Evolutionary conservation across 306 rosid species (phyloP), one percentile per base, ranked within the genome.

Genomic region (Hippophae gyantsensis): DNA sequence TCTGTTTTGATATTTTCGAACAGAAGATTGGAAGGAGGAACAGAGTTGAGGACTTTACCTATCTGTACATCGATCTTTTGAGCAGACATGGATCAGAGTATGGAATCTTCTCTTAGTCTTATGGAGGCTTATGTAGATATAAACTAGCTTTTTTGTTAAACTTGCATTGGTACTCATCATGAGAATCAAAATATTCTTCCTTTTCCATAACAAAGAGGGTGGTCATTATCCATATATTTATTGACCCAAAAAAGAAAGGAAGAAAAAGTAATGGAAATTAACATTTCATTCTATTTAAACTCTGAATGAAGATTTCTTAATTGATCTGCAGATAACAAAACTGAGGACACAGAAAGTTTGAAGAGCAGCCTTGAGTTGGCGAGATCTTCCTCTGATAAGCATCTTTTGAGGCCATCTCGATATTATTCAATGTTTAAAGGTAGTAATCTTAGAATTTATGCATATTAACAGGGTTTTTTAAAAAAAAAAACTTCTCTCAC

Each of bases 331-430:
- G 95, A 85, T 64, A 68, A 76, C 50, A 72, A 58, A 47, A 48
- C 49, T 48, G 79, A 78, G 54, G 81, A 81, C n/a, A 58, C 68
- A 8, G 68, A 61, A 59, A 77, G 66, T 69, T 64, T 75, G 72
- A 79, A 65, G 78, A 83, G 59, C 12, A 68, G 67, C 52, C 77
- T 75, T 66, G 90, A 90, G 72, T 68, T 81, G 54, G 80, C 25
- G 41, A 85, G 69, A 71, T 71, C 92, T 10, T 70, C 73, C 72
- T 74, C 96, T 13, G 84, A 78, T 61, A 90, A 85, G 79, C 87
- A 86, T 71, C 88, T 81, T 63, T 79, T 83, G 76, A 81, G 97
- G 62, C 95, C 97, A 54, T 75, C 95, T 64, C 84, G 97, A 74
- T 67, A 66, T 63, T 64, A 75, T 80, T 80, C 95, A 46, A 64